Base-by-base conservation (phyloP, 106 monocot species). In the Dioscorea alata region DNA sequence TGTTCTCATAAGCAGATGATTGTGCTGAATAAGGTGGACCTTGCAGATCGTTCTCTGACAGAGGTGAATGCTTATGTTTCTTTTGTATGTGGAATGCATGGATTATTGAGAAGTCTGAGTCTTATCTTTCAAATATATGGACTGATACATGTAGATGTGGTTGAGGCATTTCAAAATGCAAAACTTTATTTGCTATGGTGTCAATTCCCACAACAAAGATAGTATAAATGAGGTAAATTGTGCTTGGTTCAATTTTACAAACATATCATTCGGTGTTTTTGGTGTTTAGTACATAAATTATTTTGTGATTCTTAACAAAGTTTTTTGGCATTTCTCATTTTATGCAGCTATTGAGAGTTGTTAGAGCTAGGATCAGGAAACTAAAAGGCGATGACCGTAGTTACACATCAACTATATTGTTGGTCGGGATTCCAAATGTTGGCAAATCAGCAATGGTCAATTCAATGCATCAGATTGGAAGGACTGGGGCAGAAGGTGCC, bases 371-470 rank as follows among this genome's bases (percentile, higher is more conserved):
- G 50, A 74, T 75, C 20, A 79, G 61, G 63, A 79, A 88, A 54
- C 31, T 88, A 23, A 83, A 78, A 66, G 74, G 68, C 68, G 67
- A 75, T 57, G 74, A 83, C 20, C 63, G 50, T 33, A 52, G 64
- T 51, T 79, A 73, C 54, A 88, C 88, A 60, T 83, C 83, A 68
- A 85, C 90, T 57, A 76, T 91, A n/a, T 49, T 94, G 65, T 70
- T 94, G 76, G 83, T 81, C 42, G 94, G 94, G 35, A 81, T 91
- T 71, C 90, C 94, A 18, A 94, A 94, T 82, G 88, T 88, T 60
- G 94, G 94, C 25, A 95, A 95, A 72, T 95, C 94, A 19, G 88
- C 88, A 10, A 73, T 95, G 68, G 81, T 73, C 52, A 95, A 91
- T 84, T 74, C 79, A 33, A 67, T 88, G 79, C 91, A 95, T 78